Conservation (phyloP, 2,329 filamentous ascomycete species). For the Fusarium bulbicola region DNA sequence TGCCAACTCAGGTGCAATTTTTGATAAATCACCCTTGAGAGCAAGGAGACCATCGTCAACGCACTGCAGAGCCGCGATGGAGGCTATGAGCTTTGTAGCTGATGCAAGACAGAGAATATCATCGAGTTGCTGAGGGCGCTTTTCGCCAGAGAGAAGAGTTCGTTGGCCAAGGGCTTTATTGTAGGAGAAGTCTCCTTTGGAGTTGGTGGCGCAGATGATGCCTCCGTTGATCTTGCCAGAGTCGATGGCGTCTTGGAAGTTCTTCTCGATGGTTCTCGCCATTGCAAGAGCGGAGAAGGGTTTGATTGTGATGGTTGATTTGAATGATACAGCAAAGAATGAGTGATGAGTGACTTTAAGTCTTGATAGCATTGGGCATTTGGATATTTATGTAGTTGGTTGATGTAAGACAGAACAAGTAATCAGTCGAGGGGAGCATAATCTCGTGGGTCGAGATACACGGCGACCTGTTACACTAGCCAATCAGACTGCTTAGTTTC, state of each 20-base stretch:
- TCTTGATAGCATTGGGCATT: background rate
- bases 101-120: conserved; percentile 51
- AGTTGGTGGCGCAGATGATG: conserved; percentile 53
- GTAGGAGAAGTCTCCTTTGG: conserved; percentile 51
- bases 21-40: conserved; percentile 56
- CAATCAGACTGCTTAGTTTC: too few relatives aligned
- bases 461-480: too few relatives aligned
- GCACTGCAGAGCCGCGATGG: conserved; percentile 62
- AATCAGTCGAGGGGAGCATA: too few relatives aligned
- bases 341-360: background rate
- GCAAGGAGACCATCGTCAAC: conserved; percentile 61
- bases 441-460: too few relatives aligned
- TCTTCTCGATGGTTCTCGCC: conserved; percentile 48
- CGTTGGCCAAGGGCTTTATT: conserved; percentile 52
- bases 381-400: too few relatives aligned
- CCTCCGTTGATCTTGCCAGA: conserved; percentile 55
- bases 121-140: conserved; percentile 48
- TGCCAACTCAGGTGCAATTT: conserved; percentile 58
- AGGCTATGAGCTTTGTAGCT: conserved; percentile 57
- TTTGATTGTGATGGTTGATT: rapidly evolving
- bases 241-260: conserved; percentile 53
- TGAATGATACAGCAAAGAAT: rapidly evolving
- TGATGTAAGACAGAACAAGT: too few relatives aligned
- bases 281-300: conserved; percentile 7
- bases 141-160: conserved; percentile 52